Evolutionary conservation across 2,329 filamentous ascomycete species (phyloP).

Genomic region (Kalaharituber pfeilii): DNA sequence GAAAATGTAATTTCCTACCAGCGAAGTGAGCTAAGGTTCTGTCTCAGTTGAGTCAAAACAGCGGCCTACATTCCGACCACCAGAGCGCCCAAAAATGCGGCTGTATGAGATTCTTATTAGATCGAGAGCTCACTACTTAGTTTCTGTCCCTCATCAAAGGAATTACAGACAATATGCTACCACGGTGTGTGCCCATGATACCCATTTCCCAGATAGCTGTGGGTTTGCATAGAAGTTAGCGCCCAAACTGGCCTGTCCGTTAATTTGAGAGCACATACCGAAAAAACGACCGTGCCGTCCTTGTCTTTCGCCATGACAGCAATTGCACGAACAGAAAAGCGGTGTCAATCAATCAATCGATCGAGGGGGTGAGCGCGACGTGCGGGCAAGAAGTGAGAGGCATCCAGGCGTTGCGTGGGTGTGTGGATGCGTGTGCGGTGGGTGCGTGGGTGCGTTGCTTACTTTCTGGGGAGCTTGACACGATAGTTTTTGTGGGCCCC

Average conservation of each 20-base stretch:
- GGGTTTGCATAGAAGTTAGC: background rate
- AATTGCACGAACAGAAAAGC: background rate
- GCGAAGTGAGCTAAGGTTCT: constrained; percentile 39
- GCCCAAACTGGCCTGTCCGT: background rate
- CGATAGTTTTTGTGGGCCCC: no score
- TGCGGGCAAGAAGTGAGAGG: background rate
- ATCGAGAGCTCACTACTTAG: constrained; percentile 9
- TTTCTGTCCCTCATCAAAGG: no score
- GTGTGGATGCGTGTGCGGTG: no score
- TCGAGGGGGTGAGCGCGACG: background rate
- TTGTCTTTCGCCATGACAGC: constrained; percentile 19
- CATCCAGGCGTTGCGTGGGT: no score
- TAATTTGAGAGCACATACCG: constrained; percentile 13
- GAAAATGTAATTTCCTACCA: constrained; percentile 60
- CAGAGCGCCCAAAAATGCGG: constrained; percentile 19
- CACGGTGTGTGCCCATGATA: constrained; percentile 72
- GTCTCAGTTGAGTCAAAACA: no score
- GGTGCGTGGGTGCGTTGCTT: no score
- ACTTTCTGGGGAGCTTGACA: no score
- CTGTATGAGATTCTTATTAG: constrained; percentile 4
- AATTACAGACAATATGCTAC: constrained; percentile 55
- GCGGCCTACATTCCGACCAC: constrained; percentile 22
- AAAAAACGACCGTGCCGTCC: constrained; percentile 18
- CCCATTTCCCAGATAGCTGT: constrained; percentile 63
- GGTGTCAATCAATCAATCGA: background rate